Evolutionary conservation across 768 basidiomycete genomes (phyloP).

Genomic region (Suillus tomentosus): DNA sequence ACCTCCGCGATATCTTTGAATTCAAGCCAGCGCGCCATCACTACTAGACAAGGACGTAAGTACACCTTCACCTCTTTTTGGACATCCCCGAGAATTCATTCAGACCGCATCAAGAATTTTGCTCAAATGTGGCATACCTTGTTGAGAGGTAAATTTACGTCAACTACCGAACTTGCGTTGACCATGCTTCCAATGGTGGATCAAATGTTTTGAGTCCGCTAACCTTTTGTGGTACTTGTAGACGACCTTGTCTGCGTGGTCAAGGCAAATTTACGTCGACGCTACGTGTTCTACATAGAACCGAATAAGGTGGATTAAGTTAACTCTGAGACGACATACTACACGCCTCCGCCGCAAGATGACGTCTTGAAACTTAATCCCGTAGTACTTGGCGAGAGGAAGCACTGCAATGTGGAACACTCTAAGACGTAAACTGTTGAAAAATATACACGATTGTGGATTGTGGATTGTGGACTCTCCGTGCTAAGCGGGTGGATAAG

Average conservation of each 20-base stretch:
- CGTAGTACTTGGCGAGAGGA: no score
- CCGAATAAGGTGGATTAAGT: not conserved
- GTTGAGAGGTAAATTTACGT: conserved; percentile 13
- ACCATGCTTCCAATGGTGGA: no score
- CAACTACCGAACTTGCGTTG: no score
- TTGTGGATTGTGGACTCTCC: no score
- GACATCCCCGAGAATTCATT: conserved; percentile 4
- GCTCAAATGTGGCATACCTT: conserved; percentile 23
- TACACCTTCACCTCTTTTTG: conserved; percentile 20
- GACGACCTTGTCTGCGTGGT: conserved; percentile 20
- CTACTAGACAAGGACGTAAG: conserved; percentile 23
- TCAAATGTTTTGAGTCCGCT: not conserved
- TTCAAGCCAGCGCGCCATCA: conserved; percentile 18
- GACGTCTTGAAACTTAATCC: no score
- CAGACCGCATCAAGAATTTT: conserved; percentile 17
- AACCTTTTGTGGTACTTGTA: conserved; percentile 20
- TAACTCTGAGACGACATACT: not conserved
- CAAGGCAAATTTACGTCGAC: conserved; percentile 1
- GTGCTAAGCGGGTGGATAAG: no score
- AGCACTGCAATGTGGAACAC: no score
- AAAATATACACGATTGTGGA: no score
- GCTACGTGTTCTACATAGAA: not conserved
- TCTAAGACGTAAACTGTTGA: no score
- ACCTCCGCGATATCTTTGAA: conserved; percentile 16
- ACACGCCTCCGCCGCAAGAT: not conserved